Base-by-base conservation (phyloP, 345 rosid species). In the Gossypium raimondii region DNA sequence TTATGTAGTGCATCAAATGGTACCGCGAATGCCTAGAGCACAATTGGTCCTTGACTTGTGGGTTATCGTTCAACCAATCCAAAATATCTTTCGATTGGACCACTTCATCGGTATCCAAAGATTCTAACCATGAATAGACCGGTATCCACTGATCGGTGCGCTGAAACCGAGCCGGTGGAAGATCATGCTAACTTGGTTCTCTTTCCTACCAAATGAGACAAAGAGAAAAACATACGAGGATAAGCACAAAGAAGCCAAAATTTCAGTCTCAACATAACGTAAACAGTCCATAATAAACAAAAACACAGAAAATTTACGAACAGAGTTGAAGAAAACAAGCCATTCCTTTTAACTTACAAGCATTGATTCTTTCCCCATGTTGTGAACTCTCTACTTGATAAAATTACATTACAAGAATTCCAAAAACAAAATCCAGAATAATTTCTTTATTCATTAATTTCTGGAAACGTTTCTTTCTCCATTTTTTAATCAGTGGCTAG, bases 1-100 rank as follows among this genome's bases (percentile, higher is more conserved):
- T 95, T 59, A 93, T 91, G 76, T 95, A 95, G 76, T 95, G 99
- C 83, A 93, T 93, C 86, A 95, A 82, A 83, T 95, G 99, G 81
- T 93, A 95, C 5, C 91, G 84, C 22, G 98, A 89, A 87, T 95
- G 97, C 75, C 87, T 87, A 5, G 94, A 84, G 79, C 86, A 89
- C 41, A 95, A 78, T 24, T 90, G 88, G 34, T 87, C 94, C 77
- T 85, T 90, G 58, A 86, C 86, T 56, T 85, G 86, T 6, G 93
- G 94, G 70, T 90, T 95, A 11, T 76, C 86, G 34, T 79, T 83
- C 18, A 95, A 82, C 99, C 97, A 95, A 25, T 95, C 94, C 48
- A 91, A 68, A 57, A 93, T 91, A 56, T 95, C 97, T 53, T 90
- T 90, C 12, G 99, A 91, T 71, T 91, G 93, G 14, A 95, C 97